Conservation (phyloP, 116 monocot species). For the Papilionanthe hybrid region DNA sequence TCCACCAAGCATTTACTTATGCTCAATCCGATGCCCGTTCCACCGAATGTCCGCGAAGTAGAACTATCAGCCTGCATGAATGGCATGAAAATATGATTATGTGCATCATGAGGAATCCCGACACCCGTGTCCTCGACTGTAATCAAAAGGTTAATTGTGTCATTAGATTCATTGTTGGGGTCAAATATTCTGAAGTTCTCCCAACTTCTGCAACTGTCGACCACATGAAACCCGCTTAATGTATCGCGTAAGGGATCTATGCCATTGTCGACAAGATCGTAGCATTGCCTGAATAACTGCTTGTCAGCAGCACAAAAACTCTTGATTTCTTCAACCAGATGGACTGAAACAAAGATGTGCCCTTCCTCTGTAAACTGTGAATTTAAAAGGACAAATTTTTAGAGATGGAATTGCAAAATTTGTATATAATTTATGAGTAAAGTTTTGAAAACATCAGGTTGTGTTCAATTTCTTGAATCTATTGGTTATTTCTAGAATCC, state of each 20-base stretch:
- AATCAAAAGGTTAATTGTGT: slow-evolving; percentile 50
- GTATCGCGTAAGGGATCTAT: slow-evolving; percentile 21
- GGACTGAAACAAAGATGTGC: slow-evolving; percentile 72
- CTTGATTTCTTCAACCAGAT: slow-evolving; percentile 51
- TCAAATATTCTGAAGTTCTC: slow-evolving; percentile 42
- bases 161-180: slow-evolving; percentile 18
- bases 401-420: background rate
- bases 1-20: slow-evolving; percentile 83
- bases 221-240: slow-evolving; percentile 58
- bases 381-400: background rate
- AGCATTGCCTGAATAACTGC: background rate
- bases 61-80: slow-evolving; percentile 98
- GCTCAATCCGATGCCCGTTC: slow-evolving; percentile 86
- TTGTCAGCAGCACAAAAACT: slow-evolving; percentile 16
- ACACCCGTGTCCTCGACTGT: slow-evolving; percentile 87
- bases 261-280: slow-evolving; percentile 11
- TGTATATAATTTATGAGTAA: background rate
- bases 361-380: slow-evolving; percentile 82
- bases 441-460: no score
- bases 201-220: slow-evolving; percentile 53
- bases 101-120: slow-evolving; percentile 76
- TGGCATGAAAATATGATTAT: slow-evolving; percentile 78
- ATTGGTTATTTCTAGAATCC: no score
- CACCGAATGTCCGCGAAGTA: slow-evolving; percentile 83
- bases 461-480: no score